phyloP scores from a whole-genome alignment of 2,329 filamentous ascomycete species.

The Penicillium rolfsii region DNA sequence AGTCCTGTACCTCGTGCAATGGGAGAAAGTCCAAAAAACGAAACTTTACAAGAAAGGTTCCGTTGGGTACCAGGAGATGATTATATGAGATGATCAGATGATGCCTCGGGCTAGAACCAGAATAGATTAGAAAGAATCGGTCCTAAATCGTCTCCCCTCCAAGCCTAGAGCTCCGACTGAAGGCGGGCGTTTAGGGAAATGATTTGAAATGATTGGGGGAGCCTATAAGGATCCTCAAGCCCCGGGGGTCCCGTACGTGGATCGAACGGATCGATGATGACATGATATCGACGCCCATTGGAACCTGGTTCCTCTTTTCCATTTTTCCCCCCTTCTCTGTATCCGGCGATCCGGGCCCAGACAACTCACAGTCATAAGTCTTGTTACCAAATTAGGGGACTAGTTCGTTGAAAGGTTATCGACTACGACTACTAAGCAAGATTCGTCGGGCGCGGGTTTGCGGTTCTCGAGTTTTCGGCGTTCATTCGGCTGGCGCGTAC shows the following conservation, averaged over 20 bases:
- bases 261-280: conserved; percentile 28
- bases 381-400: neutral
- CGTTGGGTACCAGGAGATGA: neutral
- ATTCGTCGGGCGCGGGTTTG: neutral
- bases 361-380: neutral
- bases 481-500: neutral
- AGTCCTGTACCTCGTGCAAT: neutral
- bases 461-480: neutral
- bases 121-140: neutral
- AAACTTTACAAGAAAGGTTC: neutral
- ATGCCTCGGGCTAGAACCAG: neutral
- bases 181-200: neutral
- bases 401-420: neutral
- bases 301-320: conserved; percentile 6
- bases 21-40: neutral
- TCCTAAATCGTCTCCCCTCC: neutral
- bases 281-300: conserved; percentile 22
- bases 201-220: neutral
- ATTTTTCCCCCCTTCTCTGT: neutral
- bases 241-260: neutral
- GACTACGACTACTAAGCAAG: neutral
- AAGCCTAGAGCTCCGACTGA: neutral
- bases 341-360: conserved; percentile 30
- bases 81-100: conserved; percentile 1
- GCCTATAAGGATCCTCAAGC: neutral